Base-by-base conservation (phyloP, 2,329 filamentous ascomycete species). In the Fusarium pininemorale region DNA sequence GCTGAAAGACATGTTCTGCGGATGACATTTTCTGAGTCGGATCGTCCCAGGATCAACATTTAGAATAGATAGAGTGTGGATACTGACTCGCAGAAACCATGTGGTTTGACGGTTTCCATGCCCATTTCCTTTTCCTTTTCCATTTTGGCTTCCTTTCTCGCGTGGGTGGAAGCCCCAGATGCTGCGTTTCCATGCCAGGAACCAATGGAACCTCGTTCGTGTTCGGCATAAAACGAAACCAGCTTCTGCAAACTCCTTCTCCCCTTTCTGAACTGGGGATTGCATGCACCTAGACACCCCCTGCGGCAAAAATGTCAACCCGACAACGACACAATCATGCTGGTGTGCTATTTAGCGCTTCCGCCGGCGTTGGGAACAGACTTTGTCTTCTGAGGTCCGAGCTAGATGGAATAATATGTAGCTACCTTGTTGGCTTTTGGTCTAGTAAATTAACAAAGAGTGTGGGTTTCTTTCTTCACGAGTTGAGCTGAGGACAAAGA, bases 221-320 rank as follows among this genome's bases (percentile, higher is more conserved):
- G 57, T 55, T 72, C 69, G 68, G 54, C 45, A 70, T 44, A 35
- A 41, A 38, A 54, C 26, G 47, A 50, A 48, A 58, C 51, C 66
- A 47, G n/a, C 45, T 39, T 60, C 54, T 58, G 42, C 62, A 50
- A 39, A 37, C 37, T 54, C 22, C 26, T 53, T 60, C 44, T 56
- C 66, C 58, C 64, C 51, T 66, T 70, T 57, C 44, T 59, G 24
- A 28, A 48, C 38, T 41, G 47, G 60, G 66, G 60, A 56, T 72
- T 26, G 50, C 57, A 41, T 69, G 64, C 44, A 58, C 67, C 76
- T 58, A 41, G 56, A 53, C 44, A 61, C 65, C 76, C 76, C 76
- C 75, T 78, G 76, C 76, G 69, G 78, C 75, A 71, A 55, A 55
- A 73, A 73, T 74, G 64, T 75, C 75, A 72, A 77, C 76, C 75